Conservation (phyloP, 192 early-diverging fungal genomes). For the Neocallimastix lanati region DNA sequence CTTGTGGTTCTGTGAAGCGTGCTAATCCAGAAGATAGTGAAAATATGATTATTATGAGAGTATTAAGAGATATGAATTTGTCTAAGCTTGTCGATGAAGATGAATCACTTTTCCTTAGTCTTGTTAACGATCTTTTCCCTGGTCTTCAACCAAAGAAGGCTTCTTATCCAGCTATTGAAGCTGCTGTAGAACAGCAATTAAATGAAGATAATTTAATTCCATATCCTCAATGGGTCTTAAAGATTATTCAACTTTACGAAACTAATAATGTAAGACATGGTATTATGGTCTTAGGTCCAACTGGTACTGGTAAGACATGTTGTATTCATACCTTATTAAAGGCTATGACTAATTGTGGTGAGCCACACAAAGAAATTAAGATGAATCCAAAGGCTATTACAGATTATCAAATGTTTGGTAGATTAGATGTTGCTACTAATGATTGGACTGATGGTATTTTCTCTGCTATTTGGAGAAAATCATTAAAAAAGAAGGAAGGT, state of each 20-base stretch:
- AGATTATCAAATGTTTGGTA: conserved; percentile 49
- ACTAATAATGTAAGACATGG: conserved; percentile 38
- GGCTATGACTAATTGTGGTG: conserved; percentile 41
- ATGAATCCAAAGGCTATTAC: conserved; percentile 53
- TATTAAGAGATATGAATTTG: conserved; percentile 45
- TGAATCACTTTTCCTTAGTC: conserved; percentile 31
- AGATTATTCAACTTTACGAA: conserved; percentile 46
- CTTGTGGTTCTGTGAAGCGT: conserved; percentile 40
- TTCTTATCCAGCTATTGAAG: conserved; percentile 31
- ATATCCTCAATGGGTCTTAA: conserved; percentile 45
- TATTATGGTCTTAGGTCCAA: conserved; percentile 46
- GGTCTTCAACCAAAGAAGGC: conserved; percentile 37
- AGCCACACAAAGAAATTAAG: conserved; percentile 41
- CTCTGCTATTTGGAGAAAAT: conserved; percentile 43
- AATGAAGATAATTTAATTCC: conserved; percentile 32
- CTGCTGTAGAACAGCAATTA: conserved; percentile 38
- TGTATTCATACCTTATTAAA: conserved; percentile 37
- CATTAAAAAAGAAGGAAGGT: conserved; percentile 33
- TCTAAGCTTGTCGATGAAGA: conserved; percentile 51
- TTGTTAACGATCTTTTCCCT: conserved; percentile 46
- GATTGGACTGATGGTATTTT: conserved; percentile 54
- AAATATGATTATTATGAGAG: conserved; percentile 44
- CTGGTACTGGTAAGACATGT: conserved; percentile 41
- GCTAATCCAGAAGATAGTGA: conserved; percentile 37
- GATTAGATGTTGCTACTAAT: conserved; percentile 43